Base-by-base conservation (phyloP, 805 yeast genomes). In the Ogataea paraovalis region DNA sequence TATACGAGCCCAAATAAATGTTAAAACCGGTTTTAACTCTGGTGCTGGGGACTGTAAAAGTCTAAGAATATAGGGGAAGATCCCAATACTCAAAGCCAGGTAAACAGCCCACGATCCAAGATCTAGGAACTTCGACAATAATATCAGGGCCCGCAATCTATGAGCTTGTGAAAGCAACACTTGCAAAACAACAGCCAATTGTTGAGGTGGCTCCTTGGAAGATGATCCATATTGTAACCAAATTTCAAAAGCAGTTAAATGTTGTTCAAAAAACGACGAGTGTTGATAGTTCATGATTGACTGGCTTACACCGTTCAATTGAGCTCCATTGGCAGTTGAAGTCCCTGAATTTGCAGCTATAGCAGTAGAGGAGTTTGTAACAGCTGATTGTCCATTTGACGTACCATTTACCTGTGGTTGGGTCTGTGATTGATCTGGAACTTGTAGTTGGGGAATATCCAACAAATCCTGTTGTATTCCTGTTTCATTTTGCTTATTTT, bases 91-190 rank as follows among this genome's bases (percentile, higher is more conserved):
- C 28, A 94, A 70, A 0, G 97, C 95, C 27, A 91, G 70, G 58
- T 90, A 87, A 0, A 94, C 98, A 0, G 99, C 98, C 95, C 97
- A 89, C 0, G 99, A 97, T 0, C 99, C 99, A 33, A 94, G 69
- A 65, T 94, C 99, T 39, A 94, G 72, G 62, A 92, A 94, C 56
- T 87, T 79, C 3, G 96, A 85, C 12, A 94, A 72, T 47, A 94
- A 64, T 33, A 87, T 87, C 44, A 94, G 71, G 0, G 99, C 98
- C 25, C 98, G 70, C 14, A 92, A 76, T 51, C 99, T 78, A 67
- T 94, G 98, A 0, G 90, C 96, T 62, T 95, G 99, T 0, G 97
- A 91, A 32, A 94, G 69, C 30, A 94, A 72, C 9, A 94, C 97
- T 64, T 94, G 99, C 14, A 94, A 69, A 6, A 94, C 95, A 34